A percentile compares a stretch with the other conserved stretches of the same genome.
phyloP scores from a whole-genome alignment of 106 monocot species.

The Phalaenopsis equestris region DNA sequence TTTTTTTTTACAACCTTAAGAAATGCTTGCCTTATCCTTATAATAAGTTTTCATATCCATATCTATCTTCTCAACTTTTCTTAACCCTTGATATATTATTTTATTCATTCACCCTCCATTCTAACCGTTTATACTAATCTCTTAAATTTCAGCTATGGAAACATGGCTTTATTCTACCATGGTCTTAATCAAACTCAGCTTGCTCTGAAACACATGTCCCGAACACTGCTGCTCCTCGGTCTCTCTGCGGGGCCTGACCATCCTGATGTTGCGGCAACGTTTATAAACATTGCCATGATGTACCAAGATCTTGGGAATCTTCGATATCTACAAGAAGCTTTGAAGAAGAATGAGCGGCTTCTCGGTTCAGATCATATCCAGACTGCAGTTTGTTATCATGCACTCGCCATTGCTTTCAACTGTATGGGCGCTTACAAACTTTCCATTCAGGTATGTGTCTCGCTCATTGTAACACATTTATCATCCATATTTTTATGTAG shows the following conservation, averaged over 20 bases:
- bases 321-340: conserved; percentile 86
- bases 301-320: conserved; percentile 92
- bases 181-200: conserved; percentile 88
- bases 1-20: not conserved
- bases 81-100: not conserved
- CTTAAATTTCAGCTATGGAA: conserved; percentile 65
- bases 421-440: conserved; percentile 96
- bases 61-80: not conserved
- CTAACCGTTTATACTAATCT: not conserved
- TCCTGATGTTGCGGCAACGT: conserved; percentile 91
- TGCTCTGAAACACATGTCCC: conserved; percentile 79
- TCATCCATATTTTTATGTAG: not conserved
- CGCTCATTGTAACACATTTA: not conserved
- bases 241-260: conserved; percentile 85
- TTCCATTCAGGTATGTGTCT: conserved; percentile 66
- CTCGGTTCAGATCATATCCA: conserved; percentile 91
- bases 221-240: conserved; percentile 68
- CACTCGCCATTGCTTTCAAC: conserved; percentile 95
- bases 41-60: not conserved
- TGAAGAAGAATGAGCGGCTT: conserved; percentile 90
- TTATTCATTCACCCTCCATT: not conserved
- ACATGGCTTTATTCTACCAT: conserved; percentile 98
- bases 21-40: not conserved
- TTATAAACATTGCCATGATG: conserved; percentile 99
- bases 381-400: conserved; percentile 97